A percentile compares a stretch with the other conserved stretches of the same genome.
phyloP scores from a whole-genome alignment of 768 basidiomycete genomes.

The Lactifluus pinguis region DNA sequence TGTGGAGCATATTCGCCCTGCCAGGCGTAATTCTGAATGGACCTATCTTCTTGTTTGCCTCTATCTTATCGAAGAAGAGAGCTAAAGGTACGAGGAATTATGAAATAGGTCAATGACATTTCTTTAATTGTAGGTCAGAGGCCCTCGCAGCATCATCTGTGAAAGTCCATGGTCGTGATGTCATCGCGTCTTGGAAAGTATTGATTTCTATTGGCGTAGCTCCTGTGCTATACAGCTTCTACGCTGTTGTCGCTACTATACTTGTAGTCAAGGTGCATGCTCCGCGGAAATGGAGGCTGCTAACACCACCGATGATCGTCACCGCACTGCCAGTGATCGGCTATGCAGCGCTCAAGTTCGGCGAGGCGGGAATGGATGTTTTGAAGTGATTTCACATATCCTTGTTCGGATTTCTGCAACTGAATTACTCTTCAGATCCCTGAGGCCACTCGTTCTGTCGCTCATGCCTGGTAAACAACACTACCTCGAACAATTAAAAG shows the following conservation, averaged over 20 bases:
- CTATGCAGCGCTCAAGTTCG: conserved; percentile 89
- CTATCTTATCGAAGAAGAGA: conserved; percentile 73
- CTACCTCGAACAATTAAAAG: conserved; percentile 66
- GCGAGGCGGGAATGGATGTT: conserved; percentile 95
- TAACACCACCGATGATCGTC: conserved; percentile 69
- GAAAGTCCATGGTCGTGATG: conserved; percentile 88
- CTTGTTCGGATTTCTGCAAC: conserved; percentile 5
- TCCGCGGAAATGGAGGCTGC: conserved; percentile 52
- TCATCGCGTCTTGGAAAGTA: conserved; percentile 94
- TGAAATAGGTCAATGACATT: background rate
- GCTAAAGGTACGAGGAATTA: conserved; percentile 55
- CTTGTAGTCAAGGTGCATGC: conserved; percentile 59
- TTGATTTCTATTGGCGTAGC: conserved; percentile 84
- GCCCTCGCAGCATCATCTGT: conserved; percentile 91
- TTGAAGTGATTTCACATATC: conserved; percentile 58
- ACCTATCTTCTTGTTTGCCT: conserved; percentile 92
- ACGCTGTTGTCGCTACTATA: conserved; percentile 68
- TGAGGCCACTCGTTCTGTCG: conserved; percentile 83
- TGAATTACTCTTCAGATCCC: conserved; percentile 45
- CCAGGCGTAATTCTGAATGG: conserved; percentile 87
- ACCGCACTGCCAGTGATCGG: conserved; percentile 76
- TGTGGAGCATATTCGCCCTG: conserved; percentile 78
- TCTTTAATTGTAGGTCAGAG: conserved; percentile 42
- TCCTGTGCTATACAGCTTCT: conserved; percentile 75
- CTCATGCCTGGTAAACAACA: conserved; percentile 82